Percentiles rank a stretch among this genome's conserved stretches.
phyloP scores from a whole-genome alignment of 1,284 basidiomycete species.

The Austropuccinia psidii region DNA sequence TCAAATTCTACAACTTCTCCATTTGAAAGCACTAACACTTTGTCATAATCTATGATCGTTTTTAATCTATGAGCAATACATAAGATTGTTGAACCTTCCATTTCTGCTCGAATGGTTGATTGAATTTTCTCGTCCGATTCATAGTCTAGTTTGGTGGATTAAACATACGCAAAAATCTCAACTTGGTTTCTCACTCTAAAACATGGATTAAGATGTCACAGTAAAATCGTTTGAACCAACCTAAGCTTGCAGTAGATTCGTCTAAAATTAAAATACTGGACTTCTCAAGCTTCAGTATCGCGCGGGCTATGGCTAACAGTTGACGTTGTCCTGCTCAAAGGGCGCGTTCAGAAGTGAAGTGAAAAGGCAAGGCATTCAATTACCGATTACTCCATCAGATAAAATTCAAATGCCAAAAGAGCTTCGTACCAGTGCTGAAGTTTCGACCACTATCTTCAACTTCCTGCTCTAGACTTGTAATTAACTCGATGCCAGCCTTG shows the following conservation, averaged over 20 bases:
- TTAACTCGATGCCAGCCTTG: slow-evolving; percentile 8
- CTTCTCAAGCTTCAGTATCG: slow-evolving; percentile 46
- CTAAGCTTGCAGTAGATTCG: slow-evolving; percentile 40
- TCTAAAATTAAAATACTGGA: slow-evolving; percentile 46
- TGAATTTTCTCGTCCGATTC: slow-evolving; percentile 51
- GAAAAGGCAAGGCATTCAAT: too few relatives aligned
- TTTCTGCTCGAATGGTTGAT: slow-evolving; percentile 64
- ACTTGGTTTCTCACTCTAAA: background rate
- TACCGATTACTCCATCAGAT: background rate
- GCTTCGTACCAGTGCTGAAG: slow-evolving; percentile 43
- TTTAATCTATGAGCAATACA: slow-evolving; percentile 57
- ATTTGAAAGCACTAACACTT: slow-evolving; percentile 15
- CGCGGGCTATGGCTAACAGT: slow-evolving; percentile 47
- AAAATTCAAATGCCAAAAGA: background rate
- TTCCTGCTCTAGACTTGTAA: slow-evolving; percentile 44
- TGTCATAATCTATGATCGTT: slow-evolving; percentile 58
- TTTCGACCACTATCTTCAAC: slow-evolving; percentile 47
- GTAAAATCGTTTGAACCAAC: background rate
- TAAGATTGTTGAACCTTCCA: slow-evolving; percentile 56
- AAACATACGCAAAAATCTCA: background rate
- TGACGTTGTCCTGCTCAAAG: slow-evolving; percentile 42
- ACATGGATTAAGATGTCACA: background rate
- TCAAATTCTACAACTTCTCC: slow-evolving; percentile 27
- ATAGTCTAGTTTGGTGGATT: too few relatives aligned
- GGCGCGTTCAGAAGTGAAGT: background rate